Evolutionary conservation across 805 yeast genomes (phyloP).

Genomic region (Maudiozyma bulderi): DNA sequence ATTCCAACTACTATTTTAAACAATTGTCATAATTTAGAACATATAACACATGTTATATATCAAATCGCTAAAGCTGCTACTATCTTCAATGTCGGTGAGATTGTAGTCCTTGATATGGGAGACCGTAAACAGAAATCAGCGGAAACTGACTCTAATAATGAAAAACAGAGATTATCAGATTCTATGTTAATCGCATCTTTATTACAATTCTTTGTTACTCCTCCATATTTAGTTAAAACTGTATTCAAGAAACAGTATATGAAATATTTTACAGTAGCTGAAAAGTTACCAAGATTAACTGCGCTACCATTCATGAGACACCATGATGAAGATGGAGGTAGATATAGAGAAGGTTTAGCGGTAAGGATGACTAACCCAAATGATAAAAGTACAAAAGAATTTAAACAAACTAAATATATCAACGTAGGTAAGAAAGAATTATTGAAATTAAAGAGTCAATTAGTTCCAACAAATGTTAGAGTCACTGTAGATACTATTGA

Average conservation of each 20-base stretch:
- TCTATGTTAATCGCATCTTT: conserved; percentile 55
- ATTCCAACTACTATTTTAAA: conserved; percentile 61
- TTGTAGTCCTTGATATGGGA: conserved; percentile 54
- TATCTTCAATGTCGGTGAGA: conserved; percentile 60
- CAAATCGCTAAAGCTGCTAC: conserved; percentile 73
- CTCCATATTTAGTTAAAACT: conserved; percentile 63
- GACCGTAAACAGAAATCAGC: conserved; percentile 14
- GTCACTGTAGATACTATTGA: conserved; percentile 68
- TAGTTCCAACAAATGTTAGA: conserved; percentile 67
- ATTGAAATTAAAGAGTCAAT: conserved; percentile 47
- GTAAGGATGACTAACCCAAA: conserved; percentile 33
- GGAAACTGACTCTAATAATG: conserved; percentile 2
- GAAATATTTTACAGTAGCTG: conserved; percentile 51
- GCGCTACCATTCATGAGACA: conserved; percentile 64
- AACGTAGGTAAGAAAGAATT: conserved; percentile 60
- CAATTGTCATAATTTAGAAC: conserved; percentile 58
- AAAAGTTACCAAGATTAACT: conserved; percentile 59
- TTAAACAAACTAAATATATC: conserved; percentile 59
- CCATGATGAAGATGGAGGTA: conserved; percentile 29
- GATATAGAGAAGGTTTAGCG: conserved; percentile 52
- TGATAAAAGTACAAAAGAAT: conserved; percentile 31
- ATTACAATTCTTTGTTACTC: conserved; percentile 75
- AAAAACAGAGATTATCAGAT: conserved; percentile 22
- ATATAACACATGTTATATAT: conserved; percentile 62
- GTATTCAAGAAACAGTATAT: conserved; percentile 43